phyloP scores from a whole-genome alignment of 345 rosid species.

The Citropsis articulata region DNA sequence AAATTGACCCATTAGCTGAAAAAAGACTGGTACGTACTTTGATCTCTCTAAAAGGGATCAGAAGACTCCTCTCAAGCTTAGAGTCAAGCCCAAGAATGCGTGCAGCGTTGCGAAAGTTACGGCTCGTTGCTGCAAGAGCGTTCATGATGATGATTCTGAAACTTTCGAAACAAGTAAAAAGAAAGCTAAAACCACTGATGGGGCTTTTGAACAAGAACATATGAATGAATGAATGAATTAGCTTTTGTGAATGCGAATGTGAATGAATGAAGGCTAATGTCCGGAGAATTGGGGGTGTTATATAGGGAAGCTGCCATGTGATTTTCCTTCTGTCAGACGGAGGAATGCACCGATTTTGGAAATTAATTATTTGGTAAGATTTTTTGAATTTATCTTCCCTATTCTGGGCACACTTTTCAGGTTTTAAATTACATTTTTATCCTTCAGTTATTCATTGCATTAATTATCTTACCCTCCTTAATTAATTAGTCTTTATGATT shows the following conservation, averaged over 20 bases:
- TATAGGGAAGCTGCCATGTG: background rate
- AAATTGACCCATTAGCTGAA: background rate
- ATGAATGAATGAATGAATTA: background rate
- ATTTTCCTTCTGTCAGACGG: background rate
- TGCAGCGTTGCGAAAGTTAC: slow-evolving; percentile 87
- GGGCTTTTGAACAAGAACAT: background rate
- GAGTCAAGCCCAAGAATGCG: slow-evolving; percentile 91
- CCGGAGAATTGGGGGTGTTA: background rate
- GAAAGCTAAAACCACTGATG: background rate
- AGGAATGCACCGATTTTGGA: background rate
- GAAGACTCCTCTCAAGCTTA: slow-evolving; percentile 76
- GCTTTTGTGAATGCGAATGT: background rate
- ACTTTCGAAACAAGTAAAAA: background rate
- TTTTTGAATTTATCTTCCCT: background rate
- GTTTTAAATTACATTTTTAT: too few species aligned
- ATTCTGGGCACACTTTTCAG: rapidly evolving
- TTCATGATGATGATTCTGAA: slow-evolving; percentile 44
- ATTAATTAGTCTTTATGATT: too few species aligned
- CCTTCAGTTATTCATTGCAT: too few species aligned
- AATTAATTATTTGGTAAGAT: background rate
- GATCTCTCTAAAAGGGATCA: slow-evolving; percentile 96
- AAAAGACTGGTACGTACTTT: slow-evolving; percentile 45
- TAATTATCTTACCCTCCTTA: too few species aligned
- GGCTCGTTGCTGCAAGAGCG: slow-evolving; percentile 88
- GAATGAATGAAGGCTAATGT: background rate